Conservation (phyloP, 495 filamentous ascomycete species). For the Xylaria curta region DNA sequence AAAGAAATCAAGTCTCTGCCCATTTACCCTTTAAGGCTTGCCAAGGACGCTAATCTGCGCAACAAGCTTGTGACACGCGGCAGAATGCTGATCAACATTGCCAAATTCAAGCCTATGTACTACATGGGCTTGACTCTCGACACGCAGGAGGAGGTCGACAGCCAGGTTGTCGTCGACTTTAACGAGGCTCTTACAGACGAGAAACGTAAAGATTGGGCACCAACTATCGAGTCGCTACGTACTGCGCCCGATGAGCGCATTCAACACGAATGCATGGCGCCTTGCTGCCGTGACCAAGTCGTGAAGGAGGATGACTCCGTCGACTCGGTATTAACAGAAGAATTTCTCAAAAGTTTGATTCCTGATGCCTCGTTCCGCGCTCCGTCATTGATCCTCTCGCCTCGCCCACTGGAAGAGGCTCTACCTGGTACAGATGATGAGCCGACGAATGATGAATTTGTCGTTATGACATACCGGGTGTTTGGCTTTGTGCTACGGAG, state of each 20-base stretch:
- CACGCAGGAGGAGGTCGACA: conserved; percentile 48
- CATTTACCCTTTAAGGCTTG: conserved; percentile 43
- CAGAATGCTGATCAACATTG: conserved; percentile 7
- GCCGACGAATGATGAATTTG: conserved; percentile 39
- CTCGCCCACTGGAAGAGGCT: background rate
- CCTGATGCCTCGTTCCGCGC: conserved; percentile 21
- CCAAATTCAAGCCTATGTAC: conserved; percentile 37
- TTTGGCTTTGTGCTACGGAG: conserved; percentile 52
- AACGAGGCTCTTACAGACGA: conserved; percentile 37
- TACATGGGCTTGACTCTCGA: conserved; percentile 44
- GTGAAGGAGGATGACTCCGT: conserved; percentile 40
- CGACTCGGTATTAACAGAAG: conserved; percentile 38
- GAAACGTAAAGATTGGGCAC: conserved; percentile 24
- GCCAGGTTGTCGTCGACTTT: conserved; percentile 55
- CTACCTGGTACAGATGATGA: background rate
- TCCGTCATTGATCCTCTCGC: conserved; percentile 24
- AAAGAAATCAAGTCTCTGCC: background rate
- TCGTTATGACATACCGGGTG: conserved; percentile 50
- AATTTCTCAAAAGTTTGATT: conserved; percentile 39
- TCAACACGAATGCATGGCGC: conserved; percentile 13
- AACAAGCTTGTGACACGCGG: conserved; percentile 43
- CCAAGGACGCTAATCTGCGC: conserved; percentile 25
- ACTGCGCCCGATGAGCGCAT: background rate
- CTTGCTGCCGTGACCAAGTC: conserved; percentile 38
- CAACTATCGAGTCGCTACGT: conserved; percentile 14